A percentile compares a stretch with the other conserved stretches of the same genome.
Conservation (phyloP, 129 eudicot species). For the Chrysanthemum seticuspe region DNA sequence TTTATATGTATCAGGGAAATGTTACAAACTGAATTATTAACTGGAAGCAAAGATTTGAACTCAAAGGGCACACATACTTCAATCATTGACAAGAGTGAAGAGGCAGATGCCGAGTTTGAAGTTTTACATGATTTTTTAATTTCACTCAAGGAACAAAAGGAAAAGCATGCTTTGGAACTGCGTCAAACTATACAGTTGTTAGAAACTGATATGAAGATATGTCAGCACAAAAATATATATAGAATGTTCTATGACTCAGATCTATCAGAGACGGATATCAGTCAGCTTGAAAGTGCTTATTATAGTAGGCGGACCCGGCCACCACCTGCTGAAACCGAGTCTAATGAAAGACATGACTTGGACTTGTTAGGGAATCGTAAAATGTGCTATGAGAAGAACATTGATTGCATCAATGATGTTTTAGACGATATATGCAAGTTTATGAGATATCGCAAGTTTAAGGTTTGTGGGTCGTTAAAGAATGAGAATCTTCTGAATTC, state of each 20-base stretch:
- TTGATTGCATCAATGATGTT: slow-evolving; percentile 38
- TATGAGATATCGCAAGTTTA: slow-evolving; percentile 47
- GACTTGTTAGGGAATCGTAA: slow-evolving; percentile 38
- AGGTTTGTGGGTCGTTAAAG: slow-evolving; percentile 41
- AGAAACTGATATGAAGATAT: slow-evolving; percentile 50
- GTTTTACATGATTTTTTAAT: slow-evolving; percentile 49
- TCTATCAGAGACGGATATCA: slow-evolving; percentile 11
- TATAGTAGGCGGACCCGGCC: slow-evolving; percentile 39
- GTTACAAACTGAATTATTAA: too few relatives aligned
- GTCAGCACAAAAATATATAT: slow-evolving; percentile 24
- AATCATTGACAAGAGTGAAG: slow-evolving; percentile 21
- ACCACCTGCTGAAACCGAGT: slow-evolving; percentile 13
- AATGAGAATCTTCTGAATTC: slow-evolving; percentile 38
- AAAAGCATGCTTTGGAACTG: slow-evolving; percentile 40
- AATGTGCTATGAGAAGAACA: slow-evolving; percentile 13
- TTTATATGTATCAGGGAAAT: too few relatives aligned
- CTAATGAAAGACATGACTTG: slow-evolving; percentile 27
- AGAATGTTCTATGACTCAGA: slow-evolving; percentile 12
- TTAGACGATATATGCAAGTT: slow-evolving; percentile 52
- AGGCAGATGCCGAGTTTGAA: slow-evolving; percentile 24
- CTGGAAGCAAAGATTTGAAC: too few relatives aligned
- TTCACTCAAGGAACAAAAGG: slow-evolving; percentile 44
- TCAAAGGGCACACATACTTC: slow-evolving; percentile 12
- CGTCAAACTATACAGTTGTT: slow-evolving; percentile 33
- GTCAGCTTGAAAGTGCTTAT: slow-evolving; percentile 61